Conservation (phyloP, 2,329 filamentous ascomycete species). For the Stachybotrys chlorohalonatus region DNA sequence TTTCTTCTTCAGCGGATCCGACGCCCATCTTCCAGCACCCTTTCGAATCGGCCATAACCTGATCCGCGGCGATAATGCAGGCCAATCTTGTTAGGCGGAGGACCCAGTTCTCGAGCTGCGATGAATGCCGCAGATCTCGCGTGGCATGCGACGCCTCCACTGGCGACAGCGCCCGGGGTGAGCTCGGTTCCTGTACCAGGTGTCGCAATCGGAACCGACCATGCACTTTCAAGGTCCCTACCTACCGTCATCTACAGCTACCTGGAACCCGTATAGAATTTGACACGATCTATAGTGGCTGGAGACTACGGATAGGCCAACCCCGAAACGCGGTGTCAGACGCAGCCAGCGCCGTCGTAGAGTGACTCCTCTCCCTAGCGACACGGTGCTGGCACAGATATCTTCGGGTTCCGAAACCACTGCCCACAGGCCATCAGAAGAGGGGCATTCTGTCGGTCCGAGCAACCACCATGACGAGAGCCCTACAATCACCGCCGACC, state of each 20-base stretch:
- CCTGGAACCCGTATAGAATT: neutral
- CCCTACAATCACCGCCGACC: too few species aligned
- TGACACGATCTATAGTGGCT: slow-evolving; percentile 12
- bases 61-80: slow-evolving; percentile 5
- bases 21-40: neutral
- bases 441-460: too few species aligned
- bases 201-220: slow-evolving; percentile 22
- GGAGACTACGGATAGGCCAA: slow-evolving; percentile 10
- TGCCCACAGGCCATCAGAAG: too few species aligned
- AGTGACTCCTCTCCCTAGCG: slow-evolving; percentile 5
- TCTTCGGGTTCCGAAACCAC: too few species aligned
- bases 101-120: slow-evolving; percentile 26
- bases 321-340: neutral
- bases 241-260: neutral
- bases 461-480: too few species aligned
- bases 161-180: slow-evolving; percentile 44
- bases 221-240: slow-evolving; percentile 21
- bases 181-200: slow-evolving; percentile 60
- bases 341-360: slow-evolving; percentile 8
- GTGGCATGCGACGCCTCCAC: slow-evolving; percentile 18
- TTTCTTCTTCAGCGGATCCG: neutral
- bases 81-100: slow-evolving; percentile 12
- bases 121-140: slow-evolving; percentile 20
- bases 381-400: neutral
- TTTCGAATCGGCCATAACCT: neutral